Percentiles rank a stretch among this genome's conserved stretches.
phyloP scores from a whole-genome alignment of 176 grass and related monocot species.

The Panicum miliaceum region DNA sequence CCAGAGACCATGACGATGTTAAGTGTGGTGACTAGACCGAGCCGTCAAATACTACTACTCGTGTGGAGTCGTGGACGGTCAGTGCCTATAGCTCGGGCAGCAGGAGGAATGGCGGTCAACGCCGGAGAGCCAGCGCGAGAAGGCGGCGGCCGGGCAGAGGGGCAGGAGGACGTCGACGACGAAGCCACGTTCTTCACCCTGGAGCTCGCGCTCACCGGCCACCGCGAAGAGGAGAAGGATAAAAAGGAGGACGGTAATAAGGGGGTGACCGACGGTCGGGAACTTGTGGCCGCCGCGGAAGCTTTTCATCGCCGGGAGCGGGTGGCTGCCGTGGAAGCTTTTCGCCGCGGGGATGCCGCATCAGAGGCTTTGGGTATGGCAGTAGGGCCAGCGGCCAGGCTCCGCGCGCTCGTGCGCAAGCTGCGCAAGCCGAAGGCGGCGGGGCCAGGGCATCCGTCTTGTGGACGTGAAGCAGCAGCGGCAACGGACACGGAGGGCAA shows the following conservation, averaged over 20 bases:
- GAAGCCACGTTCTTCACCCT: background rate
- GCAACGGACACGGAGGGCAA: background rate
- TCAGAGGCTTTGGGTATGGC: background rate
- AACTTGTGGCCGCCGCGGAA: background rate
- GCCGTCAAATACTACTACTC: background rate
- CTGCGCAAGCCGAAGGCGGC: background rate
- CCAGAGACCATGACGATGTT: background rate
- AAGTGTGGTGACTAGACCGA: background rate
- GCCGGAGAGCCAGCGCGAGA: background rate
- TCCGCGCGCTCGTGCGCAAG: slow-evolving; percentile 16
- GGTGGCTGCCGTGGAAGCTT: background rate
- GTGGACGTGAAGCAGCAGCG: background rate
- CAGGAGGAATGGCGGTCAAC: background rate
- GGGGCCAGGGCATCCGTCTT: background rate
- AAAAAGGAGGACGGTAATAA: background rate
- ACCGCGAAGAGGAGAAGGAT: background rate
- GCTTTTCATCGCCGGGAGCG: background rate
- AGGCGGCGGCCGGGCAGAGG: background rate
- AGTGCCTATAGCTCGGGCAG: background rate
- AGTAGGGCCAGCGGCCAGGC: background rate
- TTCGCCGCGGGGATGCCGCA: background rate
- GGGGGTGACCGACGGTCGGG: background rate
- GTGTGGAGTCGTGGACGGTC: background rate
- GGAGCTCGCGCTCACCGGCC: background rate
- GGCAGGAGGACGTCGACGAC: background rate